Evolutionary conservation across 768 basidiomycete genomes (phyloP), one percentile per base, ranked within the genome.

Genomic region (Pleurotus djamor): DNA sequence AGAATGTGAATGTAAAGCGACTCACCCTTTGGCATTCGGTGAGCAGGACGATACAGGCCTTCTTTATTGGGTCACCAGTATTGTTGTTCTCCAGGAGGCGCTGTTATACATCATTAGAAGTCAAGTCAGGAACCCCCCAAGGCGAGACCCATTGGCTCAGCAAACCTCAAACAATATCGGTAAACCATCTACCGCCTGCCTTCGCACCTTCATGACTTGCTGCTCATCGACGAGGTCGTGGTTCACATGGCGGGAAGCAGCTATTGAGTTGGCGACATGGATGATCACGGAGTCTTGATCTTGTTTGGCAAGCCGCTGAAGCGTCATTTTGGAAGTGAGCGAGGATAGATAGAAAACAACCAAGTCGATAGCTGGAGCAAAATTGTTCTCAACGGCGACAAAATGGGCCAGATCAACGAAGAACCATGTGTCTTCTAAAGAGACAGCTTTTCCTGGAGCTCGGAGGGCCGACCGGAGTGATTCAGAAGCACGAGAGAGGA

Each of bases 311-410:
- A 86, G 75, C 57, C 76, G 78, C 55, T 77, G 76, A 28, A 87
- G 68, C 21, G 75, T 76, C 57, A 78, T 69, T 64, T 81, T 86
- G 41, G 78, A 72, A 43, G 81, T 68, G 28, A 78, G 59, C 52
- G 69, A 59, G 45, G 71, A 67, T 65, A 78, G 75, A 61, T 85
- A 88, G 63, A 85, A 85, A 33, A 75, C 81, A 37, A 88, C 67
- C 13, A 89, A 70, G 52, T 76, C 74, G 33, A 74, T 65, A 13
- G 85, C 72, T 5, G 79, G 72, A 1, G 77, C 76, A 32, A 77
- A 67, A 37, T 66, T 72, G 62, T 74, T 75, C 16, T 61, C 47
- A 43, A 82, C 65, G 47, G 74, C 75, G 17, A 84, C 55, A 48
- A 72, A 74, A 41, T 72, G 69, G 44, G 80, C 77, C 37, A 87